A percentile compares a stretch with the other conserved stretches of the same genome.
Conservation (phyloP, 2,329 filamentous ascomycete genomes). For the Neofusicoccum laricinum region DNA sequence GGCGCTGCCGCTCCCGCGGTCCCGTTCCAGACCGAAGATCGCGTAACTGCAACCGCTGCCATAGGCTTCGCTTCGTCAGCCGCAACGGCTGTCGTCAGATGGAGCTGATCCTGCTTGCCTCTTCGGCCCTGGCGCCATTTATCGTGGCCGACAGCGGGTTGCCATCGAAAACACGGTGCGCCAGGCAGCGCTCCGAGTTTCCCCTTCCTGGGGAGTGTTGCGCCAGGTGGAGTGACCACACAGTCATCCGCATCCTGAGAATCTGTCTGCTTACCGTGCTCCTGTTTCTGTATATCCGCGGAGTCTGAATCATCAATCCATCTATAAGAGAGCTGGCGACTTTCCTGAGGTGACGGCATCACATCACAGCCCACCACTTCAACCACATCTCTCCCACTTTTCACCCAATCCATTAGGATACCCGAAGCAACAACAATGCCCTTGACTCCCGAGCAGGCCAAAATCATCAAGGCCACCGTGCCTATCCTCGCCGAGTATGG, state of each 20-base stretch:
- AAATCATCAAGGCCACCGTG: slow-evolving; percentile 67
- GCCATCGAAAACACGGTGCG: background rate
- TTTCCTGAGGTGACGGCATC: background rate
- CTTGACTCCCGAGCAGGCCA: slow-evolving; percentile 60
- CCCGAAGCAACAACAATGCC: background rate
- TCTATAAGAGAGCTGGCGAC: background rate
- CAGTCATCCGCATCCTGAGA: background rate
- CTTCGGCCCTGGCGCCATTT: background rate
- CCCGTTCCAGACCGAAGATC: slow-evolving; percentile 5
- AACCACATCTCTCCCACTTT: background rate
- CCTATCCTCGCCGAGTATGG: slow-evolving; percentile 68
- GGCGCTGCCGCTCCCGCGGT: background rate
- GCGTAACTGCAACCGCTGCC: slow-evolving; percentile 11
- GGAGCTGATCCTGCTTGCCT: background rate
- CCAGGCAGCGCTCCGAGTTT: background rate
- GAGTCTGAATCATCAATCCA: background rate
- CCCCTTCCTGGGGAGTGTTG: background rate
- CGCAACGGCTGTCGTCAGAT: background rate
- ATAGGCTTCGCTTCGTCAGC: background rate
- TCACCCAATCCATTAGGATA: background rate
- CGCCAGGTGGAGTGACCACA: slow-evolving; percentile 6
- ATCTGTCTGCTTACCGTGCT: background rate
- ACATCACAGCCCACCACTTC: background rate
- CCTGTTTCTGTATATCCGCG: slow-evolving; percentile 11
- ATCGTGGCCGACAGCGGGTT: background rate